phyloP scores from a whole-genome alignment of 768 basidiomycete species.

The Hypholoma sublateritium region DNA sequence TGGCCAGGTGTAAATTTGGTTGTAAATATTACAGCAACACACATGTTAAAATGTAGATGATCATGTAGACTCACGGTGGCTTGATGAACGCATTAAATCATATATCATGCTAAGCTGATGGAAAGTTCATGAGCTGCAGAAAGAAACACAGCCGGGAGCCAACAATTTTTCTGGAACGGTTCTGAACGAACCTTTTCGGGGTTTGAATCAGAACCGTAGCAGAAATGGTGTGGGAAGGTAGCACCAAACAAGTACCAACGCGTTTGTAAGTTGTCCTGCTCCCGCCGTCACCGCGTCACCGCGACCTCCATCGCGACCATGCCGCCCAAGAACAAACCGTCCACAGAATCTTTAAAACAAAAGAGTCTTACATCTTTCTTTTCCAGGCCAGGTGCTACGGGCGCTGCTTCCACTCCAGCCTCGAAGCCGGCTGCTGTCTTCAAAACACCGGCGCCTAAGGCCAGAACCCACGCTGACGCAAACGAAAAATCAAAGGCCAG shows the following conservation, averaged over 20 bases:
- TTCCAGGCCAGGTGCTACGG: conserved; percentile 29
- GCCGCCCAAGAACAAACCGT: conserved; percentile 41
- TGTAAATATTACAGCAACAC: no score
- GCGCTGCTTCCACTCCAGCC: conserved; percentile 4
- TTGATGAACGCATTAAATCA: no score
- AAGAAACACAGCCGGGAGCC: no score
- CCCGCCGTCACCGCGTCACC: neutral
- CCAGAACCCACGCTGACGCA: conserved; percentile 7
- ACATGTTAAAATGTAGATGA: no score
- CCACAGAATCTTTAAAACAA: conserved; percentile 55
- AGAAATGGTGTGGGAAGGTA: neutral
- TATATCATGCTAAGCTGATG: no score
- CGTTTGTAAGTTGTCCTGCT: conserved; percentile 17
- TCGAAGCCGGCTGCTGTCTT: conserved; percentile 16
- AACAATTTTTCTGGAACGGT: no score
- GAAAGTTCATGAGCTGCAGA: no score
- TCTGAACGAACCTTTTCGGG: no score
- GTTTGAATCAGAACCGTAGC: no score
- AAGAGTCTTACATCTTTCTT: conserved; percentile 77
- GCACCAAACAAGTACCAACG: conserved; percentile 35
- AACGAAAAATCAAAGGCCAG: conserved; percentile 10
- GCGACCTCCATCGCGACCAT: conserved; percentile 23
- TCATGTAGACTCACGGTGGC: no score
- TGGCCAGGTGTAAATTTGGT: no score
- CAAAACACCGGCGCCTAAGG: conserved; percentile 21